Percentiles rank a stretch among this genome's conserved stretches.
Conservation (phyloP, 2,329 filamentous ascomycete species). For the Apiospora sp. region DNA sequence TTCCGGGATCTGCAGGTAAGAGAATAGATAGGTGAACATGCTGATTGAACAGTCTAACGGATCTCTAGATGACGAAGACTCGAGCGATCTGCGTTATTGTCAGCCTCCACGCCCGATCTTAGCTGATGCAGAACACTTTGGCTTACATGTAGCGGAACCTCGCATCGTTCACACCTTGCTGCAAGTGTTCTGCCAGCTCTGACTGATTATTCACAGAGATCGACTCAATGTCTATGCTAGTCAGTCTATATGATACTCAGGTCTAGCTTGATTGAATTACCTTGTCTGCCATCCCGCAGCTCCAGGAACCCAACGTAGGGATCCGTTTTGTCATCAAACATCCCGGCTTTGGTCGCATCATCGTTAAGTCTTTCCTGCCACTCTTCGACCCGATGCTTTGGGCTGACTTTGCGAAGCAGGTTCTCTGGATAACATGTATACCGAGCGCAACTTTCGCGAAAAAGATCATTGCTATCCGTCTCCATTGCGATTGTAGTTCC, state of each 20-base stretch:
- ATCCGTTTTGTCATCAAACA: background rate
- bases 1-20: background rate
- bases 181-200: background rate
- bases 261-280: background rate
- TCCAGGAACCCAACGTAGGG: background rate
- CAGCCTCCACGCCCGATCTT: background rate
- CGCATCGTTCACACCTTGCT: background rate
- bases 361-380: background rate
- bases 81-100: background rate
- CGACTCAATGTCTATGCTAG: background rate
- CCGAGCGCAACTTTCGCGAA: background rate
- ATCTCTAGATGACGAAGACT: background rate
- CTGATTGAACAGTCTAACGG: background rate
- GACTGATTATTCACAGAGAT: background rate
- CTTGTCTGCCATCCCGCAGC: background rate
- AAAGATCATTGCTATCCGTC: background rate
- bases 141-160: background rate
- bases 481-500: too few species aligned
- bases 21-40: background rate
- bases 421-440: background rate
- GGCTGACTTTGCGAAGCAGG: background rate
- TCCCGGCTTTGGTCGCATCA: background rate
- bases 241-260: background rate
- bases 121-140: too few species aligned
- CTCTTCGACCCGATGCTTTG: background rate